Evolutionary conservation across 1,284 basidiomycete genomes (phyloP), one percentile per base, ranked within the genome.

Genomic region (Bondarzewia mesenterica): DNA sequence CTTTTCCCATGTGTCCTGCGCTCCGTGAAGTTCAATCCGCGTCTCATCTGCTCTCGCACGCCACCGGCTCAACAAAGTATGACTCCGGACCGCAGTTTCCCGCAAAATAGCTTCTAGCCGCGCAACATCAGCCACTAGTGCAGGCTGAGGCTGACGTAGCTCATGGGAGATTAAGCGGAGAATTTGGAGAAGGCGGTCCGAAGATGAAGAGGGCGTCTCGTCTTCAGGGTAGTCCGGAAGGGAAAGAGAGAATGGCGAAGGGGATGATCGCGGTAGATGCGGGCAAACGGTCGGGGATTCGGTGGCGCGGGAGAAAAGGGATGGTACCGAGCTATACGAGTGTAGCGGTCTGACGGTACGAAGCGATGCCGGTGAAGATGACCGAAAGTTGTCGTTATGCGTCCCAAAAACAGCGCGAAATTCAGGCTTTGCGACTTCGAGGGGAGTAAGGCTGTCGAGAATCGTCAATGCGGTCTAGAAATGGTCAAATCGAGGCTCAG

Each of bases 391-490:
- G 41, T 75, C 74, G 7, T 67, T 63, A 15, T 75, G 72, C 22
- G 66, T 58, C 39, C 74, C 77, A 59, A 87, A 86, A 1, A 74
- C 77, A 16, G 58, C 57, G 25, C 76, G 73, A 50, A 82, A 82
- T 53, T 82, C 76, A 5, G 78, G 75, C 59, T 75, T 78, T 20
- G 76, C 77, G 10, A 87, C 77, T 48, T 87, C 80, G 37, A 78
- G 57, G 14, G 85, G 73, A n/a, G 82, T 85, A 37, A 85, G 63
- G 32, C 85, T 86, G 47, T 20, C 38, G 25, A 44, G 15, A 39
- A 48, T 40, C 42, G 27, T 25, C 21, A 48, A 39, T 36, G 27
- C 29, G 18, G 18, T 10, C 20, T 12, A 23, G 29, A 32, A 32
- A 12, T n/a, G n/a, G 29, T 7, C 4, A 32, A 47, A 36, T 7